Percentiles rank a stretch among this genome's conserved stretches.
Evolutionary conservation across 129 eudicot species (phyloP).

Genomic region (Daucus carota): DNA sequence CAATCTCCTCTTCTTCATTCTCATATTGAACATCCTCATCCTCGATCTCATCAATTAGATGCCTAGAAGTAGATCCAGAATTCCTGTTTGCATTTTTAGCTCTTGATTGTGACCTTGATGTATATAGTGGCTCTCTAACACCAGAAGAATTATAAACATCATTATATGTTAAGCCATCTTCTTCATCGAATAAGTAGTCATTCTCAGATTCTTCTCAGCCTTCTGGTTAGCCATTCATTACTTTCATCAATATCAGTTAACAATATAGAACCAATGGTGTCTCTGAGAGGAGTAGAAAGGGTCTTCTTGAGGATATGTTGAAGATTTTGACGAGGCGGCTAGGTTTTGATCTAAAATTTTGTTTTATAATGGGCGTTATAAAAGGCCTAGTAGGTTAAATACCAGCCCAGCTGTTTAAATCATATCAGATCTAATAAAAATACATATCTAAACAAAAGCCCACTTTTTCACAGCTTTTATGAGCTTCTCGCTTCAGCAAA

Average conservation of each 20-base stretch:
- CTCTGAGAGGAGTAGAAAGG: no score
- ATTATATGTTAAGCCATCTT: neutral
- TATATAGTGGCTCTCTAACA: neutral
- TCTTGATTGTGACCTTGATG: neutral
- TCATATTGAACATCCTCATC: no score
- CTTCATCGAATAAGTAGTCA: neutral
- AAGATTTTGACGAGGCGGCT: no score
- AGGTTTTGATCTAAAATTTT: no score
- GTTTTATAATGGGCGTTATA: no score
- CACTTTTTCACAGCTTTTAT: neutral
- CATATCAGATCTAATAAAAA: neutral
- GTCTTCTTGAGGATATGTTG: no score
- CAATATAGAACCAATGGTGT: no score
- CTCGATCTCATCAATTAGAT: neutral
- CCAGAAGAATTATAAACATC: neutral
- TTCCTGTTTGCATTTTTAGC: neutral
- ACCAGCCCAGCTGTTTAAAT: neutral
- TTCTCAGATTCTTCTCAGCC: neutral
- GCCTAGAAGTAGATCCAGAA: neutral
- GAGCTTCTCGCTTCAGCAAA: neutral
- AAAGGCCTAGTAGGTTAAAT: no score
- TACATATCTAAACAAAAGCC: no score
- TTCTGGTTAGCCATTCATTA: no score
- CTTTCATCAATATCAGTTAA: no score
- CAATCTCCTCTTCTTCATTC: no score